Percentiles rank a stretch among this genome's conserved stretches.
Conservation (phyloP, 2,329 filamentous ascomycete species). For the Madurella fahalii region DNA sequence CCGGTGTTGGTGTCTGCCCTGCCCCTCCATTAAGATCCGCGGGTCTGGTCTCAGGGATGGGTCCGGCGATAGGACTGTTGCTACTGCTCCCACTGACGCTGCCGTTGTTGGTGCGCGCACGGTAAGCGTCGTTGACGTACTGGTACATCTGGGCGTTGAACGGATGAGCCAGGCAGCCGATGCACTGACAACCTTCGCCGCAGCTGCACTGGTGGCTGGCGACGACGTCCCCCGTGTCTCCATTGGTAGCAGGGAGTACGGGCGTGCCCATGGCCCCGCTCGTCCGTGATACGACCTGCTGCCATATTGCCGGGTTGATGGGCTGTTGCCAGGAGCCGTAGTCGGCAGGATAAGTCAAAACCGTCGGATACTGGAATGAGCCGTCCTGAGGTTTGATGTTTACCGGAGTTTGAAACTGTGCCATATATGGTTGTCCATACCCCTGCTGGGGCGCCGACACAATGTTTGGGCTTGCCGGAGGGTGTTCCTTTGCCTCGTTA, state of each 20-base stretch:
- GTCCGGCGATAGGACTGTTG: conserved; percentile 12
- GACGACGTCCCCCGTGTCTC: conserved; percentile 4
- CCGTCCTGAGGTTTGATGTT: conserved; percentile 27
- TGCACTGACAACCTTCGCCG: conserved; percentile 62
- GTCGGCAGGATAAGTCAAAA: conserved; percentile 51
- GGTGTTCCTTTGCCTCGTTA: conserved; percentile 30
- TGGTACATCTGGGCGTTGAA: conserved; percentile 54
- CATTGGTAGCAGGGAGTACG: conserved; percentile 10
- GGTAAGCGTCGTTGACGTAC: conserved; percentile 36
- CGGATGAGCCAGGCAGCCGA: conserved; percentile 64
- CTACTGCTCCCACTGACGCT: conserved; percentile 18
- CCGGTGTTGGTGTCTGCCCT: conserved; percentile 10
- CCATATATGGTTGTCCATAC: conserved; percentile 24
- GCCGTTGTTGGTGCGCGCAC: conserved; percentile 1
- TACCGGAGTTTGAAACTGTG: conserved; percentile 35
- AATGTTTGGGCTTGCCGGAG: neutral
- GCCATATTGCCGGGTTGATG: conserved; percentile 51
- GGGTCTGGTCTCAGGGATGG: neutral
- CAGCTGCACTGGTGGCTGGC: conserved; percentile 53
- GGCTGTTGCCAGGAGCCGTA: conserved; percentile 54
- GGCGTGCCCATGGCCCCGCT: conserved; percentile 9
- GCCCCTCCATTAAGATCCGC: neutral
- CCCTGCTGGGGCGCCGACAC: conserved; percentile 7
- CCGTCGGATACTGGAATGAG: conserved; percentile 38
- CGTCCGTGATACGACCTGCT: conserved; percentile 35